These are phyloP conservation scores for Aspergillus tubingensis DNA, from an alignment of 2,329 filamentous ascomycete species.

Conservation along the genomic window DNA sequence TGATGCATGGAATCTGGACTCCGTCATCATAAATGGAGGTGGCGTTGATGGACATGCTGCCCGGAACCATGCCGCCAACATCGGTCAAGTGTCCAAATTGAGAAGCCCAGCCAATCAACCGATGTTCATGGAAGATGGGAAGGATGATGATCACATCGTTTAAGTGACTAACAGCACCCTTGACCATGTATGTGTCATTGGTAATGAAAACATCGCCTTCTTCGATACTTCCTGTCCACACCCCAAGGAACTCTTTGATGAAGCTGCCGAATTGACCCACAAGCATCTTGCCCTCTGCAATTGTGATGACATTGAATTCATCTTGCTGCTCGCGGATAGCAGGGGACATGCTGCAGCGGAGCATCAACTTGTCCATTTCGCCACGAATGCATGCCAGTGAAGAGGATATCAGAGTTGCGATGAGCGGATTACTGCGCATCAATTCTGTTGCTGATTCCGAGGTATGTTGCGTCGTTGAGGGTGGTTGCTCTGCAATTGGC, in stretches of 20 bases:
- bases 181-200: slow-evolving; percentile 53
- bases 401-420: slow-evolving; percentile 49
- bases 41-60: slow-evolving; percentile 54
- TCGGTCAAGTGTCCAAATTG: slow-evolving; percentile 55
- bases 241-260: slow-evolving; percentile 50
- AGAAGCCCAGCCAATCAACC: slow-evolving; percentile 52
- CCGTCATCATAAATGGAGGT: slow-evolving; percentile 53
- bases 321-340: slow-evolving; percentile 56
- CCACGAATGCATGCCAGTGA: slow-evolving; percentile 49
- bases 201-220: slow-evolving; percentile 55
- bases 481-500: slow-evolving; percentile 32
- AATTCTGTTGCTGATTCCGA: slow-evolving; percentile 42
- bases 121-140: slow-evolving; percentile 49
- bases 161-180: slow-evolving; percentile 53
- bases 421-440: slow-evolving; percentile 41
- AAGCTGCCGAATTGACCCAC: slow-evolving; percentile 56
- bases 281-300: slow-evolving; percentile 52
- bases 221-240: slow-evolving; percentile 51
- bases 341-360: slow-evolving; percentile 55
- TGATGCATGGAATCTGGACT: slow-evolving; percentile 53
- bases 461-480: slow-evolving; percentile 1
- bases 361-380: slow-evolving; percentile 55
- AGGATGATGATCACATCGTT: slow-evolving; percentile 55
- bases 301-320: slow-evolving; percentile 57
- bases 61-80: slow-evolving; percentile 51